Base-by-base conservation (phyloP, 768 basidiomycete genomes). In the Mycena belliarum region DNA sequence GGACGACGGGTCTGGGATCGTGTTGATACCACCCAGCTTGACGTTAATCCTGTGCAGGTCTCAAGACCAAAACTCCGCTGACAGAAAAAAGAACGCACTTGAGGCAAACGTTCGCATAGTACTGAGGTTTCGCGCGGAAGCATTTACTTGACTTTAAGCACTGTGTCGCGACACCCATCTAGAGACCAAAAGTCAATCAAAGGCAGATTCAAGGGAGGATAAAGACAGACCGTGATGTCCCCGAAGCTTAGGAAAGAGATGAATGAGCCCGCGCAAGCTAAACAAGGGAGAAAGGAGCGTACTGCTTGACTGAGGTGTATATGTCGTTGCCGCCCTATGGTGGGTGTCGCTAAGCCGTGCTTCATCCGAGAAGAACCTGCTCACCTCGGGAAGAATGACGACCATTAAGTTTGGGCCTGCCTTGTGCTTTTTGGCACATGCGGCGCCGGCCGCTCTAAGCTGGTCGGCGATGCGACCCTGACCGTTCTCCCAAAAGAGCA, bases 241-340 rank as follows among this genome's bases (percentile, higher is more conserved):
- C 91, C 90, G 50, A 90, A 90, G 65, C 89, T 91, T 54, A 14
- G 18, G 16, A 12, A 14, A 14, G 23, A 49, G 43, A 33, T 41
- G 28, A 32, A n/a, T n/a, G 32, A 54, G 29, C 38, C 9, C 11
- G 33, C 9, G 33, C 33, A 32, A 38, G 49, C n/a, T n/a, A n/a
- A 40, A 18, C 41, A n/a, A 26, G 49, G 26, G 50, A 28, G 52
- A 24, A 23, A 29, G n/a, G 26, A 15, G 79, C 85, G 61, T 66
- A 92, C 90, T 91, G 86, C 72, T 93, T 93, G 24, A 92, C 81
- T 20, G 84, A 82, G 2, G 80, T 85, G 63, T 93, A 93, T 11
- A 91, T 82, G 49, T 93, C 89, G 40, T 87, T 85, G 1, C 85
- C 87, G 2, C 82, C 82, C 59, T 92, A 87, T 0, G 89, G 83